Evolutionary conservation across 495 filamentous ascomycete genomes (phyloP), one percentile per base, ranked within the genome.

Genomic region (Neohortaea acidophila): DNA sequence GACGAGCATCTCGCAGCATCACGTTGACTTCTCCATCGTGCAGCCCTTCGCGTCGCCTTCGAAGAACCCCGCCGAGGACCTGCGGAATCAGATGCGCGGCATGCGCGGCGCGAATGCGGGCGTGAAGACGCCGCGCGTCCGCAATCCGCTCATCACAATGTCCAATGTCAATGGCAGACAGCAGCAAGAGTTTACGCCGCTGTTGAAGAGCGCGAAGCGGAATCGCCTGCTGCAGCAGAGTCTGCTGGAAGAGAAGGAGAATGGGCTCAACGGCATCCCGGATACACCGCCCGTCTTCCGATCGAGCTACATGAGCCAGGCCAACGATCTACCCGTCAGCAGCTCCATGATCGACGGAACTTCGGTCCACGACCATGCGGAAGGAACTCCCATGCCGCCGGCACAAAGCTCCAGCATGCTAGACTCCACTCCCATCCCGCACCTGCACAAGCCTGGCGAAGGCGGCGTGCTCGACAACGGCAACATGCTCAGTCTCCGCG

Each of bases 401-500:
- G 68, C 75, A 28, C 75, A 73, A 30, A 79, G 72, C 53, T 86
- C 80, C 51, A 94, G 84, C 54, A 62, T 67, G 39, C 36, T 45
- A 4, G 70, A 78, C 45, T 80, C 81, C 33, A 94, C 87, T 15
- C 91, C 87, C 11, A 53, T 89, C 45, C 74, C 76, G 2, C 59
- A 69, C 28, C 61, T 81, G 28, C 68, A 73, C 45, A 61, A 69
- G 38, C 68, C 8, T 13, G 64, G 60, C 24, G 71, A 68, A 29
- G 79, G 72, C 2, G 69, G 78, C 2, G 57, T 93, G 21, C 70
- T 79, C 26, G 70, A 77, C 32, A 71, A 78, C 45, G 85, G 84
- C n/a, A 91, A 93, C 47, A 72, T 84, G 49, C 68, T 91, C 51
- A 87, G 86, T 3, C 61, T 97, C 34, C 75, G 85, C 31, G 89